phyloP scores from a whole-genome alignment of 2,329 filamentous ascomycete species.

The Aspergillus puulaauensis region DNA sequence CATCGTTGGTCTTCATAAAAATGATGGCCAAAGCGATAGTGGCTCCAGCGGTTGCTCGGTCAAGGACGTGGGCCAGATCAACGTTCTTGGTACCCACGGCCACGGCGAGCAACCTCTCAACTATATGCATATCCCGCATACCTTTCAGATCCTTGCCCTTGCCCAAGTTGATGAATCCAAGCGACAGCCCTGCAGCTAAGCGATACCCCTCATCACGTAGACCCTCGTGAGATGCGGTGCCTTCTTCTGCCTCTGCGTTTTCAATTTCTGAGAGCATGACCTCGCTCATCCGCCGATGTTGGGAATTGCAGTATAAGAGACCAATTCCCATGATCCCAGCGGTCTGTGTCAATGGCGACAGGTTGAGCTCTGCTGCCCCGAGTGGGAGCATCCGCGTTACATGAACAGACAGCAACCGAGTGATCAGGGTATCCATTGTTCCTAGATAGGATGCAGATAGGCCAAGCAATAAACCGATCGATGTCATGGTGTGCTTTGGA shows the following conservation, averaged over 20 bases:
- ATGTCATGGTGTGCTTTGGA: constrained; percentile 98
- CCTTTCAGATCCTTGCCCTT: constrained; percentile 86
- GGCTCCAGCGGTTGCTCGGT: constrained; percentile 89
- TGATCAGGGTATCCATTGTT: constrained; percentile 96
- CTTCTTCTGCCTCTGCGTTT: constrained; percentile 77
- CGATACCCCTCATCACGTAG: constrained; percentile 95
- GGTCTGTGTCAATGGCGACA: constrained; percentile 90
- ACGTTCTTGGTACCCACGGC: constrained; percentile 89
- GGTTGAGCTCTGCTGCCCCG: constrained; percentile 88
- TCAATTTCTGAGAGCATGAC: constrained; percentile 98
- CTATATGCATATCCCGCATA: constrained; percentile 88
- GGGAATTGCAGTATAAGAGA: constrained; percentile 87
- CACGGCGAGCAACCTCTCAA: constrained; percentile 80
- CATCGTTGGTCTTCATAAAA: constrained; percentile 95
- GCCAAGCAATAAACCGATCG: constrained; percentile 88
- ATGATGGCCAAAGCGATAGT: constrained; percentile 87
- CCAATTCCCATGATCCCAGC: constrained; percentile 97
- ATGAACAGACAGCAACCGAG: constrained; percentile 88
- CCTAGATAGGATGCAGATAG: constrained; percentile 91
- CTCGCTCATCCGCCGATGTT: constrained; percentile 97
- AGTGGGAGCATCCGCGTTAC: constrained; percentile 91
- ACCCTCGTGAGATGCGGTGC: constrained; percentile 65
- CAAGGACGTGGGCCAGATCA: constrained; percentile 86
- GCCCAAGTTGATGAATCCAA: constrained; percentile 92
- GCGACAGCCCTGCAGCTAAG: constrained; percentile 85